phyloP scores from a whole-genome alignment of 2,329 filamentous ascomycete species.

The Beauveria sp. region DNA sequence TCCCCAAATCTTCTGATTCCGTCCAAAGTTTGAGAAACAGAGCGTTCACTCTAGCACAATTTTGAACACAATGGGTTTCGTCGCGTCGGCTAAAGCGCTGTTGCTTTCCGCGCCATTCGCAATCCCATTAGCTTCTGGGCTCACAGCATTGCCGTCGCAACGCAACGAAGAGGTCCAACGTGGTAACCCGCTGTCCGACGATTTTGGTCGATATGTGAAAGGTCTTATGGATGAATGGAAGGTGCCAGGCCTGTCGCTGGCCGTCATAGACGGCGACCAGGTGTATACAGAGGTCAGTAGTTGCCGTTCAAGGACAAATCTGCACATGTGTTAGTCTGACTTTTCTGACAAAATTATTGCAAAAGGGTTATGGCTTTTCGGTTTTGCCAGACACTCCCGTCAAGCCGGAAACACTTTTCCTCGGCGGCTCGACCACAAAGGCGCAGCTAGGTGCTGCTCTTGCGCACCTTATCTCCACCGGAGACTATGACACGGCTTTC shows the following conservation, averaged over 20 bases:
- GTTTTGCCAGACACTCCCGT: not conserved
- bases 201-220: slow-evolving; percentile 13
- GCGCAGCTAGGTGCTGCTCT: not conserved
- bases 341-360: not conserved
- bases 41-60: too few relatives aligned
- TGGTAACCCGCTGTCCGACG: slow-evolving; percentile 14
- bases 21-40: too few relatives aligned
- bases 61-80: too few relatives aligned
- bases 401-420: not conserved
- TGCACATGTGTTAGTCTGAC: not conserved
- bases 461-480: not conserved
- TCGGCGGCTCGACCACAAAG: not conserved
- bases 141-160: not conserved
- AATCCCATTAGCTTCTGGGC: not conserved
- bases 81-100: too few relatives aligned
- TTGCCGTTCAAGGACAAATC: not conserved
- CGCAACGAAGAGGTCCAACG: not conserved
- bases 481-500: not conserved
- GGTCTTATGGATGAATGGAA: slow-evolving; percentile 20
- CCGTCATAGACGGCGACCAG: slow-evolving; percentile 20
- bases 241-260: slow-evolving; percentile 21
- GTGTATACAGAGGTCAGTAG: slow-evolving; percentile 19
- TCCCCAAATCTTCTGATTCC: too few relatives aligned
- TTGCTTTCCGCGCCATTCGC: not conserved
- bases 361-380: not conserved